Conservation (phyloP, 2,329 filamentous ascomycete genomes). For the Colletotrichum simmondsii region DNA sequence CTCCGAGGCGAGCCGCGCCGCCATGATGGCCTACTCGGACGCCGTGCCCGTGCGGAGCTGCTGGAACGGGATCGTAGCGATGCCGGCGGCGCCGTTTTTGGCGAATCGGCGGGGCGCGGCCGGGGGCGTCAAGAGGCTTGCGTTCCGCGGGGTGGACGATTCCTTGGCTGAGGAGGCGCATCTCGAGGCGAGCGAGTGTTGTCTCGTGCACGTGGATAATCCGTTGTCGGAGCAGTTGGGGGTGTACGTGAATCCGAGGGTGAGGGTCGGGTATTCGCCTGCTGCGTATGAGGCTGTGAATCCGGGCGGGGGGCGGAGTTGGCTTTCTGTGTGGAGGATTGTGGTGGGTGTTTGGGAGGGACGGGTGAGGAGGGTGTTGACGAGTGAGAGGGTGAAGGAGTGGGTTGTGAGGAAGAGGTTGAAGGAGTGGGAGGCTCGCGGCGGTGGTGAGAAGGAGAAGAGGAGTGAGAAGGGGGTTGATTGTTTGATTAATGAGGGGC, state of each 20-base stretch:
- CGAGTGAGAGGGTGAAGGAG: slow-evolving; percentile 38
- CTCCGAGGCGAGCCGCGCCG: slow-evolving; percentile 59
- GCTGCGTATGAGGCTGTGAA: slow-evolving; percentile 63
- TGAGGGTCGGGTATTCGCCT: slow-evolving; percentile 73
- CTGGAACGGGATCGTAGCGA: slow-evolving; percentile 60
- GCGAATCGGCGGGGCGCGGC: slow-evolving; percentile 39
- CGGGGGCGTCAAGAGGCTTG: slow-evolving; percentile 45
- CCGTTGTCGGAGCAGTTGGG: slow-evolving; percentile 62
- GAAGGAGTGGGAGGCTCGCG: slow-evolving; percentile 49
- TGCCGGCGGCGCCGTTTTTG: slow-evolving; percentile 67
- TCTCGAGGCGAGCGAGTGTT: slow-evolving; percentile 83
- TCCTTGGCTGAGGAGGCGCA: slow-evolving; percentile 67
- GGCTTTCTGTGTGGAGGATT: slow-evolving; percentile 60
- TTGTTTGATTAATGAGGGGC: slow-evolving; percentile 71
- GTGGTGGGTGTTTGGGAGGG: slow-evolving; percentile 69
- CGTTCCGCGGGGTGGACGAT: slow-evolving; percentile 74
- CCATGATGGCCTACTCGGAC: slow-evolving; percentile 59
- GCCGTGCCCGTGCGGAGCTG: slow-evolving; percentile 58
- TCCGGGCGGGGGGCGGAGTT: slow-evolving; percentile 44
- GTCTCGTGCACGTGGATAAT: slow-evolving; percentile 80
- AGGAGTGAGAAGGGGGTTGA: slow-evolving; percentile 57
- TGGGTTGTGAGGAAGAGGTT: slow-evolving; percentile 51
- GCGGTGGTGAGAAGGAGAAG: slow-evolving; percentile 33
- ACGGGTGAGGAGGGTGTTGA: slow-evolving; percentile 58
- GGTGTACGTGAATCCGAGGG: slow-evolving; percentile 76